Percentiles rank a stretch among this genome's conserved stretches.
phyloP scores from a whole-genome alignment of 345 rosid species.

The Trapa incisa region DNA sequence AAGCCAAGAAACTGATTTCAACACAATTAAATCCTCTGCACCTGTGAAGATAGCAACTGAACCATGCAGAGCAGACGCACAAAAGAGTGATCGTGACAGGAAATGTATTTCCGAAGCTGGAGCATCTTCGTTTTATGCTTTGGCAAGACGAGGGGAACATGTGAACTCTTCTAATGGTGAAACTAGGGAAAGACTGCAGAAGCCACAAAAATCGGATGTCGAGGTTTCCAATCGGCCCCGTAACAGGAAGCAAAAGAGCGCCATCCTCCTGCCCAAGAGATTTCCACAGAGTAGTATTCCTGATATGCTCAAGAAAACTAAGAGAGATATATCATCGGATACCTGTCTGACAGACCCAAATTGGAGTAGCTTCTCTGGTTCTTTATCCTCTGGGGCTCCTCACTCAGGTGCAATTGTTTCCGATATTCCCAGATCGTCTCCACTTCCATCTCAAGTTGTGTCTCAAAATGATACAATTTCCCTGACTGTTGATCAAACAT shows the following conservation, averaged over 20 bases:
- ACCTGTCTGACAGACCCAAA: conserved; percentile 16
- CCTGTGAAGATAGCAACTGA: conserved; percentile 8
- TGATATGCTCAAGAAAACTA: conserved; percentile 9
- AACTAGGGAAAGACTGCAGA: conserved; percentile 19
- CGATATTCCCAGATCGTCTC: conserved; percentile 38
- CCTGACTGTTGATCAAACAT: conserved; percentile 18
- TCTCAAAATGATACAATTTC: conserved; percentile 6
- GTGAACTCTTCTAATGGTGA: conserved; percentile 15
- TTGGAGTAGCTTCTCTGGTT: conserved; percentile 19
- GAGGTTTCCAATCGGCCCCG: conserved; percentile 17
- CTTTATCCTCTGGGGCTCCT: conserved; percentile 17
- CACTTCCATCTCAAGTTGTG: conserved; percentile 30
- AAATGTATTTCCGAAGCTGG: conserved; percentile 13
- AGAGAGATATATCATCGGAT: conserved; percentile 13
- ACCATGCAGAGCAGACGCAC: conserved; percentile 8
- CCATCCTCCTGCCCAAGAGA: conserved; percentile 35
- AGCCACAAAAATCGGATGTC: conserved; percentile 14
- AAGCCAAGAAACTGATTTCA: neutral
- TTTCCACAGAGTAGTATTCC: conserved; percentile 13
- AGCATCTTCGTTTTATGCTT: conserved; percentile 20
- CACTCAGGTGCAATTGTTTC: conserved; percentile 18
- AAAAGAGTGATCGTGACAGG: conserved; percentile 11
- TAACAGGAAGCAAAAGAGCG: conserved; percentile 25
- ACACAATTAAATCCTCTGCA: neutral
- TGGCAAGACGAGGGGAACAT: conserved; percentile 19